phyloP scores from a whole-genome alignment of 345 rosid genomes.

The Diplotaxis tenuifolia region DNA sequence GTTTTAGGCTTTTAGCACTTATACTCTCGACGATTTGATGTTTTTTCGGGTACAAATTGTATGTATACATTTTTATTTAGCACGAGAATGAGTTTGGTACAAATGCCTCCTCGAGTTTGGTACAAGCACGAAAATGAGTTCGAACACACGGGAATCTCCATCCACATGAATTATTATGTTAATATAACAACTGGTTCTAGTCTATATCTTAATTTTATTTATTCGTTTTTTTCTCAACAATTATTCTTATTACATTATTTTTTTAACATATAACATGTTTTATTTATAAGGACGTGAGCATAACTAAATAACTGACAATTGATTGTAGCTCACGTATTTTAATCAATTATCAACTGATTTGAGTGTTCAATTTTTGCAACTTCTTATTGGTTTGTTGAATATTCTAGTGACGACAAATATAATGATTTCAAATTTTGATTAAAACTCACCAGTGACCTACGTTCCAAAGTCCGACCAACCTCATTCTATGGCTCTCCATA shows the following conservation, averaged over 20 bases:
- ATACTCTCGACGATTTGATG: neutral
- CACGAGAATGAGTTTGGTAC: neutral
- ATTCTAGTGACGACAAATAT: neutral
- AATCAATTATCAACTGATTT: neutral
- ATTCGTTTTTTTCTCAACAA: too few relatives aligned
- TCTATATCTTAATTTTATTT: neutral
- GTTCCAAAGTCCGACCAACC: conserved; percentile 29
- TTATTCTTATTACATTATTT: neutral
- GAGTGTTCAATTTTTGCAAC: neutral
- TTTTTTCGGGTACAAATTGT: neutral
- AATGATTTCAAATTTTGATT: neutral
- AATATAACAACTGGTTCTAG: neutral
- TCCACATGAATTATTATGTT: neutral
- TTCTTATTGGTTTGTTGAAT: neutral
- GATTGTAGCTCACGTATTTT: neutral
- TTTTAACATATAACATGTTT: neutral
- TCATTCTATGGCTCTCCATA: conserved; percentile 17
- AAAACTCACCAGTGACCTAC: conserved; percentile 29
- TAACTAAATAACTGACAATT: too few relatives aligned
- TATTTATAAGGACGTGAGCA: too few relatives aligned
- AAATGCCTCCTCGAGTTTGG: neutral
- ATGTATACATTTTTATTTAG: neutral
- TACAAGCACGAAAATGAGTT: too few relatives aligned
- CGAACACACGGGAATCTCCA: too few relatives aligned
- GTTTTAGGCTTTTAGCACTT: neutral